Evolutionary conservation across 2,329 filamentous ascomycete genomes (phyloP).

Genomic region (Cadophora malorum): DNA sequence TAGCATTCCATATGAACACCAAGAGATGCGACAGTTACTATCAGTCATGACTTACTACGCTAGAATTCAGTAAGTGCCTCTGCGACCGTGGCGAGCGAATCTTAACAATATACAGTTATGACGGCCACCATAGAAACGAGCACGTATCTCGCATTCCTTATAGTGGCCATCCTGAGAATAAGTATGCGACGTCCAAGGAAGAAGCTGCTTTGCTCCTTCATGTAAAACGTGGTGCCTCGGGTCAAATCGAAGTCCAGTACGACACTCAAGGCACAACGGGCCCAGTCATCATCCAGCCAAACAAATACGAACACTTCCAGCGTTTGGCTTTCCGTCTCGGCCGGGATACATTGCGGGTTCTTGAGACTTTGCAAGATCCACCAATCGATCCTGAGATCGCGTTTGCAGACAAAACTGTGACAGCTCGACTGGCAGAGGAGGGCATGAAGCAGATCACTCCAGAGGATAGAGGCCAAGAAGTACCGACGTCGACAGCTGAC

Average conservation of each 20-base stretch:
- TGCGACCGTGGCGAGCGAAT: not conserved
- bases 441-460: conserved; percentile 21
- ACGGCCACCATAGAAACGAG: not conserved
- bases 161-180: conserved; percentile 42
- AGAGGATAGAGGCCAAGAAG: conserved; percentile 14
- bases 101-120: not conserved
- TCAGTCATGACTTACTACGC: not conserved
- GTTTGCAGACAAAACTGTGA: not conserved
- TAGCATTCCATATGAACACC: not conserved
- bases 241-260: conserved; percentile 33
- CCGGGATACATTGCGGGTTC: conserved; percentile 24
- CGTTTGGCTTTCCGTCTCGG: conserved; percentile 37
- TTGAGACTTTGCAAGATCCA: not conserved
- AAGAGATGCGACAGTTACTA: conserved; percentile 10
- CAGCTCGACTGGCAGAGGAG: not conserved
- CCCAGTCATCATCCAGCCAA: conserved; percentile 39
- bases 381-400: not conserved
- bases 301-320: conserved; percentile 35
- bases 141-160: conserved; percentile 35
- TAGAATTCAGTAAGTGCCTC: conserved; percentile 31
- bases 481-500: not conserved
- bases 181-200: conserved; percentile 32
- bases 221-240: conserved; percentile 1
- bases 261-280: conserved; percentile 29
- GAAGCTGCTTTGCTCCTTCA: conserved; percentile 16